These are phyloP conservation scores for Mucor lusitanicus DNA, from an alignment of 371 early-diverging fungal species.

Conservation along the genomic window DNA sequence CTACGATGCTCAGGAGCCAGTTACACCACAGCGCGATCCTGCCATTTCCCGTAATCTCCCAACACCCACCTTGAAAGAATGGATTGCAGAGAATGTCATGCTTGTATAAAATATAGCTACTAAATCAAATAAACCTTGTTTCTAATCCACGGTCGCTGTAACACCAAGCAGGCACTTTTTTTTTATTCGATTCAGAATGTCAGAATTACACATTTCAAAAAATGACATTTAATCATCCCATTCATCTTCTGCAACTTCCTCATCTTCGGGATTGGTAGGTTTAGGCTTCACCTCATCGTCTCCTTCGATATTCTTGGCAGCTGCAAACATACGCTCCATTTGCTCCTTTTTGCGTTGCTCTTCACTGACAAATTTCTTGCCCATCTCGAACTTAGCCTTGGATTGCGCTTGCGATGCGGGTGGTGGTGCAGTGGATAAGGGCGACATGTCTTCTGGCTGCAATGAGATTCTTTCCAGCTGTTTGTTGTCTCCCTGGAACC, in stretches of 20 bases:
- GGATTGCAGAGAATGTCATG: slow-evolving; percentile 13
- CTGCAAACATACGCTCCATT: slow-evolving; percentile 61
- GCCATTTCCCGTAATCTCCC: neutral
- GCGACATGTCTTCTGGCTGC: slow-evolving; percentile 62
- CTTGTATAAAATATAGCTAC: neutral
- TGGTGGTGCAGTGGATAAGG: slow-evolving; percentile 53
- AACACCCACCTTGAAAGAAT: neutral
- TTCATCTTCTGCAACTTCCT: slow-evolving; percentile 31
- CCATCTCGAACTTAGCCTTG: slow-evolving; percentile 45
- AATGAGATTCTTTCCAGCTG: slow-evolving; percentile 42
- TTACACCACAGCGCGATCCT: neutral
- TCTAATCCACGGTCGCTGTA: neutral
- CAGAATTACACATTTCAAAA: no score
- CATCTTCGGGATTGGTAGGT: slow-evolving; percentile 19
- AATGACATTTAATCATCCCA: slow-evolving; percentile 21
- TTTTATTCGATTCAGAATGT: neutral
- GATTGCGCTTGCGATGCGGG: slow-evolving; percentile 36
- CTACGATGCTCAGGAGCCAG: neutral
- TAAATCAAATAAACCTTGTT: neutral
- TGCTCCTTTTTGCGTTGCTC: slow-evolving; percentile 47
- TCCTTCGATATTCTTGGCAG: slow-evolving; percentile 48
- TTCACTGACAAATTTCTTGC: slow-evolving; percentile 36
- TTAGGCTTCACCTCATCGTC: slow-evolving; percentile 43
- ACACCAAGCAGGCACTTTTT: neutral
- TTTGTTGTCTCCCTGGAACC: slow-evolving; percentile 53